A percentile compares a stretch with the other conserved stretches of the same genome.
Conservation (phyloP, 2,329 filamentous ascomycete genomes). For the Fusarium hostae region DNA sequence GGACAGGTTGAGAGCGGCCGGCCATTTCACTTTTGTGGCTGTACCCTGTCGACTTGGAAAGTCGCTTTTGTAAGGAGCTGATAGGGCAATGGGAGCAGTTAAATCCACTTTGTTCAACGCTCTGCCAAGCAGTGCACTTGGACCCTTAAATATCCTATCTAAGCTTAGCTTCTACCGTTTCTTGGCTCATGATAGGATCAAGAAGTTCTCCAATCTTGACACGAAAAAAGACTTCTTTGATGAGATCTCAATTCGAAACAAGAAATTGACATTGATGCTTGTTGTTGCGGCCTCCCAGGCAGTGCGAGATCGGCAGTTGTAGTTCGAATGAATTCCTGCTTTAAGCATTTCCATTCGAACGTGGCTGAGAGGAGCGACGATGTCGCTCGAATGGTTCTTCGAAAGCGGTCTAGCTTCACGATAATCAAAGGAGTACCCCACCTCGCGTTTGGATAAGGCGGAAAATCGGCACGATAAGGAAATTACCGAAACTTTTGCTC, state of each 20-base stretch:
- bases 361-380: constrained; percentile 15
- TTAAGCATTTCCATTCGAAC: neutral
- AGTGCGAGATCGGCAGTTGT: neutral
- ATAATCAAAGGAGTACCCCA: neutral
- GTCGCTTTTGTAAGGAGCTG: neutral
- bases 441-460: constrained; percentile 10
- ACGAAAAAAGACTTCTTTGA: neutral
- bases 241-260: neutral
- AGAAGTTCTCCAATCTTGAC: neutral
- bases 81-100: neutral
- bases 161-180: neutral
- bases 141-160: neutral
- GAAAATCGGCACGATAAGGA: neutral
- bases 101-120: neutral
- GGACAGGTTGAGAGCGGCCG: neutral
- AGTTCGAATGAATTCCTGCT: neutral
- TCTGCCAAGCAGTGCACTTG: neutral
- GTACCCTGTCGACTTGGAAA: neutral
- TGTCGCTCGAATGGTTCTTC: constrained; percentile 1
- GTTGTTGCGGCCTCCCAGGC: constrained; percentile 3
- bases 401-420: neutral
- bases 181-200: neutral
- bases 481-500: neutral
- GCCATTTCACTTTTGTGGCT: neutral
- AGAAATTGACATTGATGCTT: neutral